A percentile compares a stretch with the other conserved stretches of the same genome.
phyloP scores from a whole-genome alignment of 768 basidiomycete genomes.

The Tylopilus felleus region DNA sequence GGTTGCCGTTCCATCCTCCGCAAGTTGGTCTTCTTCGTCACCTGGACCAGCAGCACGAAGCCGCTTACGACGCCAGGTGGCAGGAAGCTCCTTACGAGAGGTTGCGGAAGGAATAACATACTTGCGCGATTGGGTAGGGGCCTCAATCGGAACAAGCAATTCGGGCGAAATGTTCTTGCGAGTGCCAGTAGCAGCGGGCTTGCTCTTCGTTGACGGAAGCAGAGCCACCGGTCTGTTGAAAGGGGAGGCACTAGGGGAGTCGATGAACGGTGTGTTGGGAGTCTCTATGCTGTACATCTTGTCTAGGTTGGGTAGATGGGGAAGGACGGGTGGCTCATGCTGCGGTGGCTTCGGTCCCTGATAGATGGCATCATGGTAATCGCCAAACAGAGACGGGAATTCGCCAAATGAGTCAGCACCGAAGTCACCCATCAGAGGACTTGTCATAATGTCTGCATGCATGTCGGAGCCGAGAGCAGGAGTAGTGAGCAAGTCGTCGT shows the following conservation, averaged over 20 bases:
- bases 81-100: slow-evolving; percentile 75
- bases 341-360: slow-evolving; percentile 12
- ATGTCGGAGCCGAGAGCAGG: slow-evolving; percentile 39
- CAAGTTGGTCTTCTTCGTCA: slow-evolving; percentile 44
- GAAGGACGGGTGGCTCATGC: slow-evolving; percentile 2
- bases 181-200: slow-evolving; percentile 54
- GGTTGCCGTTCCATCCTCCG: slow-evolving; percentile 29
- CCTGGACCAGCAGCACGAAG: slow-evolving; percentile 45
- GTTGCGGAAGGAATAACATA: slow-evolving; percentile 72
- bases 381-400: slow-evolving; percentile 33
- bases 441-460: slow-evolving; percentile 39
- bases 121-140: slow-evolving; percentile 76
- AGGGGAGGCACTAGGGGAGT: slow-evolving; percentile 34
- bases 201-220: slow-evolving; percentile 25
- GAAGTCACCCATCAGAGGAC: slow-evolving; percentile 38
- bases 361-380: slow-evolving; percentile 16
- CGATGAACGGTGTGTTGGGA: slow-evolving; percentile 48
- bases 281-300: slow-evolving; percentile 45
- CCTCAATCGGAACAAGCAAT: slow-evolving; percentile 63
- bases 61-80: slow-evolving; percentile 66
- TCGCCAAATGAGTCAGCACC: slow-evolving; percentile 32
- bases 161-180: slow-evolving; percentile 68
- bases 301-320: slow-evolving; percentile 30
- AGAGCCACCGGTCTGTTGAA: slow-evolving; percentile 17
- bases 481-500: slow-evolving; percentile 43